Evolutionary conservation across 2,329 filamentous ascomycete genomes (phyloP), one percentile per base, ranked within the genome.

Genomic region (Aspergillus fijiensis): DNA sequence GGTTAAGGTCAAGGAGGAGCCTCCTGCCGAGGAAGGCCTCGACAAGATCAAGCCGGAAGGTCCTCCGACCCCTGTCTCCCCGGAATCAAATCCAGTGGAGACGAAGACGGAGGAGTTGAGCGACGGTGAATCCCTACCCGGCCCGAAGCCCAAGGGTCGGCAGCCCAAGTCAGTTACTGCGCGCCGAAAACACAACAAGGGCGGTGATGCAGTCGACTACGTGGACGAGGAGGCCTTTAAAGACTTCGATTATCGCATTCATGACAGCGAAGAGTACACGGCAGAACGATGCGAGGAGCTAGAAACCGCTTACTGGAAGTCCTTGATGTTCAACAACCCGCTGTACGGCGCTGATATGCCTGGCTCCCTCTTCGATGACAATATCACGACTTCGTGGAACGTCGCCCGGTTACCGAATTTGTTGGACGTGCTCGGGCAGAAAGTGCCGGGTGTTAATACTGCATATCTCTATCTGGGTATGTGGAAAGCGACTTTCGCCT

Each of bases 401-500:
- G 86, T 99, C 49, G 95, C 96, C 69, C 96, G 96, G 72, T 83
- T 99, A 31, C 91, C 92, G 12, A 99, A 98, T 68, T 79, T 99
- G 58, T 84, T 99, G 45, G 95, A 99, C 75, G 91, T 97, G 4
- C 82, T 99, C 2, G 95, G 95, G 6, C 94, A 92, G 58, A 96
- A 97, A 69, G 92, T 99, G 9, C 96, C 95, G 3, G 95, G 95
- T 66, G 96, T 99, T 72, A 99, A 99, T 72, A 99, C 94, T 1
- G 94, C 95, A 2, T 99, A 99, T 72, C 85, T 99, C 1, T 99
- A 99, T 72, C 83, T 99, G 61, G 95, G 95, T 49, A 99, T 99
- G 95, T 99, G 95, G 95, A 98, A 98, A 77, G 94, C 95, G 12
- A 98, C 95, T 0, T 99, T 99, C 74, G 95, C 95, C 9, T 99